Base-by-base conservation (phyloP, 2,329 filamentous ascomycete species). In the Pseudopyricularia javanii region DNA sequence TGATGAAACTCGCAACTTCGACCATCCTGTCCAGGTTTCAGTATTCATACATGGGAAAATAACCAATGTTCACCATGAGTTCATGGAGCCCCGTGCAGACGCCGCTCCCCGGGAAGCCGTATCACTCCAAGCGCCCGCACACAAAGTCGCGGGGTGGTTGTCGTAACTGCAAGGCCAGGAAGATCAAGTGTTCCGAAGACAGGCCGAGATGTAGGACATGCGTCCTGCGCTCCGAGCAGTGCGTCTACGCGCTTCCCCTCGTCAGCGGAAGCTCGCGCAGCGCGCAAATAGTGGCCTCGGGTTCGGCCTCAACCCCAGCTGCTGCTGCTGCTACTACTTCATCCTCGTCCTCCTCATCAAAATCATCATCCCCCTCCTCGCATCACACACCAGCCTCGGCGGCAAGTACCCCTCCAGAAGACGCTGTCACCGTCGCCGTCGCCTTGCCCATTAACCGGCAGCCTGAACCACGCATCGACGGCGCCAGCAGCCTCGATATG, bases 91-190 rank as follows among this genome's bases (percentile, higher is more conserved):
- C 40, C 12, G 6, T 22, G 17, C 17, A 24, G 28, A 20, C 54
- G 34, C 26, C 37, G 22, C 37, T 26, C 28, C 32, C 20, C 24
- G 56, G 58, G 28, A 63, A 57, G 50, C 67, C 67, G 1, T 74
- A 70, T 51, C 65, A 72, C 53, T 56, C 70, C 50, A 80, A 80
- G 61, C 70, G 75, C 11, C 74, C 76, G 33, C 69, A 71, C 59
- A 68, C 63, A 45, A 71, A 71, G 54, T 70, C 68, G 7, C 64
- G 69, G 3, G 60, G 62, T 7, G 69, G 69, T 8, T 71, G 69
- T 54, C 61, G 64, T 54, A 67, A 60, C 53, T 71, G 69, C 59
- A 70, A 71, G 55, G 59, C 58, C 8, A 57, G 69, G 14, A 75
- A 71, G 56, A 72, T 76, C 53, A 76, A 76, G 61, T 74, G 72